Percentiles rank a stretch among this genome's conserved stretches.
Conservation (phyloP, 495 filamentous ascomycete genomes). For the Tuber indicum region DNA sequence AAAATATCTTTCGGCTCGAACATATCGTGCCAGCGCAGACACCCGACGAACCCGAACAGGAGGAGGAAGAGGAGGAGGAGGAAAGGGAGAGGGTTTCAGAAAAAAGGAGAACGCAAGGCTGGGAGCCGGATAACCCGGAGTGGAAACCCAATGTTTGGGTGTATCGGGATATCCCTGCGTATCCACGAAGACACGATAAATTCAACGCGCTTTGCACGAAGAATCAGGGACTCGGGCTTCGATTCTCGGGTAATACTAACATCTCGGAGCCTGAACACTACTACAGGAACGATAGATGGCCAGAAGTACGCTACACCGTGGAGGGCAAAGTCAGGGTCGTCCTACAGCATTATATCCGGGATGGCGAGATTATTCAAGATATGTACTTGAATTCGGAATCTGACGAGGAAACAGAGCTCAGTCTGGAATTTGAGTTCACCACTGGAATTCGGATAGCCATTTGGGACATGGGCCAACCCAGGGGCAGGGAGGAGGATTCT, state of each 20-base stretch:
- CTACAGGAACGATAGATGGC: neutral
- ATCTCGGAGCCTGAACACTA: neutral
- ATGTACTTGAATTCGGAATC: neutral
- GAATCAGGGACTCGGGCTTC: neutral
- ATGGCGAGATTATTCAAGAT: neutral
- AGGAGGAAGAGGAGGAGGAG: neutral
- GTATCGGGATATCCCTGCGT: neutral
- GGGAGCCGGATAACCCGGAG: neutral
- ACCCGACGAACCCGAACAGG: neutral
- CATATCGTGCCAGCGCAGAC: neutral
- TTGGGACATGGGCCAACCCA: neutral
- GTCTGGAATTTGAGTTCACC: neutral
- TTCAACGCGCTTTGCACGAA: neutral
- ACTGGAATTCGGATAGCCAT: neutral
- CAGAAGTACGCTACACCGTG: neutral
- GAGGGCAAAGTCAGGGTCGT: neutral
- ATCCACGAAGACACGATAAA: neutral
- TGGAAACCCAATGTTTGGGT: neutral
- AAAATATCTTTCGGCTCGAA: neutral
- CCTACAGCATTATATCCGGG: neutral
- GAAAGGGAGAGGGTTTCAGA: neutral
- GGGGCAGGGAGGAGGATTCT: neutral
- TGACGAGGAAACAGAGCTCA: neutral
- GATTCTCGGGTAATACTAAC: neutral
- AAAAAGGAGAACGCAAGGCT: neutral